phyloP scores from a whole-genome alignment of 192 early-diverging fungal species.

The Glomus cerebriforme region DNA sequence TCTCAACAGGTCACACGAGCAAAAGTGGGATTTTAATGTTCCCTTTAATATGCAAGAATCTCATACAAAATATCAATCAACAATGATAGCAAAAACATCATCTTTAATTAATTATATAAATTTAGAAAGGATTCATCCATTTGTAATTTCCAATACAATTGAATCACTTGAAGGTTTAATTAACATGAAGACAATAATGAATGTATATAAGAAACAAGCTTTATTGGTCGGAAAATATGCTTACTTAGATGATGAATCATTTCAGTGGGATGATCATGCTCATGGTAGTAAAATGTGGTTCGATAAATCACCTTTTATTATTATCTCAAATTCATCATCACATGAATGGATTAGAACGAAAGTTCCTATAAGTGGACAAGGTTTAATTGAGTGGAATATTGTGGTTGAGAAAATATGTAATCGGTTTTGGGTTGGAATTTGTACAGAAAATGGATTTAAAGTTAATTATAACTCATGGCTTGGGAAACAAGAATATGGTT shows the following conservation, averaged over 20 bases:
- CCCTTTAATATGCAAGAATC: not conserved
- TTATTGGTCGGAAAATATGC: not conserved
- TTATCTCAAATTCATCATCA: no score
- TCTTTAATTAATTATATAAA: not conserved
- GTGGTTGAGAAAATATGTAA: constrained; percentile 6
- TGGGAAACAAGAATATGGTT: not conserved
- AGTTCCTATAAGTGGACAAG: not conserved
- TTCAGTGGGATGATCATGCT: not conserved
- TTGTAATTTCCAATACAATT: not conserved
- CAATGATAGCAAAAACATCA: not conserved
- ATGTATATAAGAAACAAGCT: not conserved
- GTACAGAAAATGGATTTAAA: not conserved
- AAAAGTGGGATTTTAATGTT: not conserved
- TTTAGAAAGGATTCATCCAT: not conserved
- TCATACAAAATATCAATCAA: not conserved
- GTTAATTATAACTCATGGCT: not conserved
- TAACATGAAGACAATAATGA: not conserved
- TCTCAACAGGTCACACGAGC: not conserved
- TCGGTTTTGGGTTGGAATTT: not conserved
- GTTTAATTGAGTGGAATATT: constrained; percentile 4
- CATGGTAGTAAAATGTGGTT: not conserved
- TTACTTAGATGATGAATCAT: not conserved
- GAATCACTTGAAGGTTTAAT: not conserved
- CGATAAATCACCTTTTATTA: no score
- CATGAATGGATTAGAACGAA: constrained; percentile 4